Conservation (phyloP, 805 yeast genomes). For the Saturnispora zaruensis region DNA sequence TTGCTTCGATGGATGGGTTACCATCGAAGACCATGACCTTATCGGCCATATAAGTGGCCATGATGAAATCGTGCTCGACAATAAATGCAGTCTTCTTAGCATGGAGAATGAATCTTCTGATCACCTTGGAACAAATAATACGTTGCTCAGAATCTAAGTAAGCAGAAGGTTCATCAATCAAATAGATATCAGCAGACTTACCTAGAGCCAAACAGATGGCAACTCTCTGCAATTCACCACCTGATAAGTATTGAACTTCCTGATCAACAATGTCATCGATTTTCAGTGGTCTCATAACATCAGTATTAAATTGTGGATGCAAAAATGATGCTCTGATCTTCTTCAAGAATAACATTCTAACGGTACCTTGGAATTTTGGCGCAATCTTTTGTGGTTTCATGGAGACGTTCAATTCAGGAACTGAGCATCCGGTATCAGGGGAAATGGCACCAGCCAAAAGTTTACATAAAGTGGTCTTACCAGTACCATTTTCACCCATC, state of each 20-base stretch:
- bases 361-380: conserved; percentile 98
- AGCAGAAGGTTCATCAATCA: conserved; percentile 98
- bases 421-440: conserved; percentile 72
- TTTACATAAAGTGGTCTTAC: conserved; percentile 96
- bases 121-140: conserved; percentile 97
- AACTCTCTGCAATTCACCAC: conserved; percentile 99
- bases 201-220: conserved; percentile 95
- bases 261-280: conserved; percentile 94
- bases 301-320: conserved; percentile 96
- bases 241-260: conserved; percentile 94
- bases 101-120: conserved; percentile 91
- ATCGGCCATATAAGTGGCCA: conserved; percentile 99
- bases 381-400: conserved; percentile 99
- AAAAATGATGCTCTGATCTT: conserved; percentile 90
- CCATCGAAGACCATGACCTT: conserved; percentile 98
- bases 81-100: conserved; percentile 98
- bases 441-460: conserved; percentile 86
- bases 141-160: conserved; percentile 99
- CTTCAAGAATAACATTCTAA: conserved; percentile 93
- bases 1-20: conserved; percentile 74
- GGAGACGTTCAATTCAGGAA: conserved; percentile 84
- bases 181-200: conserved; percentile 88
- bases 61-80: conserved; percentile 99
- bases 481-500: conserved; percentile 99
- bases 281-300: conserved; percentile 90